Evolutionary conservation across 139 green algal species (phyloP).

Genomic region (Chlorella sorokiniana): DNA sequence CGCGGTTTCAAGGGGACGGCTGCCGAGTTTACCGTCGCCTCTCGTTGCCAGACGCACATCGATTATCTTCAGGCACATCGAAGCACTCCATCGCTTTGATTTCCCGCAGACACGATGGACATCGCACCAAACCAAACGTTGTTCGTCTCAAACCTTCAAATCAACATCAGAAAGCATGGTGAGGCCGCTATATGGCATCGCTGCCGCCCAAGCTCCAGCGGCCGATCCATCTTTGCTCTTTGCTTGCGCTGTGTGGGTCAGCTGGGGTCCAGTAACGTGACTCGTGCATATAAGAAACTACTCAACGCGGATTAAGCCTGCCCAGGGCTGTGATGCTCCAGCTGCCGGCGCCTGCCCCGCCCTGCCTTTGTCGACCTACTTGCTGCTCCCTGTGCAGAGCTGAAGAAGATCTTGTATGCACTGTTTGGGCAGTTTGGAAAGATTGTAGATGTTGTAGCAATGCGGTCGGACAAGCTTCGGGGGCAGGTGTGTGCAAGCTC

Average conservation of each 20-base stretch:
- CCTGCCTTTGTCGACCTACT: background rate
- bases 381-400: constrained; percentile 61
- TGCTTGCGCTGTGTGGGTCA: no score
- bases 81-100: background rate
- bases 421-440: constrained; percentile 98
- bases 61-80: background rate
- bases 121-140: constrained; percentile 89
- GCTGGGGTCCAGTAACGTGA: no score
- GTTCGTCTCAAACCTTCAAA: constrained; percentile 94
- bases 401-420: constrained; percentile 92
- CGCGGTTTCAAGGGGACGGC: no score
- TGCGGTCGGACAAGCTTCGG: constrained; percentile 53
- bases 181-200: constrained; percentile 8
- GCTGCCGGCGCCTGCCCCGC: background rate
- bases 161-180: constrained; percentile 97
- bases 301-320: no score
- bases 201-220: no score
- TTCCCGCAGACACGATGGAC: constrained; percentile 44
- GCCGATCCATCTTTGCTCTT: no score
- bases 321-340: background rate
- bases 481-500: constrained; percentile 53
- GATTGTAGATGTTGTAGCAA: constrained; percentile 91
- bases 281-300: no score
- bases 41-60: no score
- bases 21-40: no score